Conservation (phyloP, 257 asterid genomes). For the Gardenia jasminoides region DNA sequence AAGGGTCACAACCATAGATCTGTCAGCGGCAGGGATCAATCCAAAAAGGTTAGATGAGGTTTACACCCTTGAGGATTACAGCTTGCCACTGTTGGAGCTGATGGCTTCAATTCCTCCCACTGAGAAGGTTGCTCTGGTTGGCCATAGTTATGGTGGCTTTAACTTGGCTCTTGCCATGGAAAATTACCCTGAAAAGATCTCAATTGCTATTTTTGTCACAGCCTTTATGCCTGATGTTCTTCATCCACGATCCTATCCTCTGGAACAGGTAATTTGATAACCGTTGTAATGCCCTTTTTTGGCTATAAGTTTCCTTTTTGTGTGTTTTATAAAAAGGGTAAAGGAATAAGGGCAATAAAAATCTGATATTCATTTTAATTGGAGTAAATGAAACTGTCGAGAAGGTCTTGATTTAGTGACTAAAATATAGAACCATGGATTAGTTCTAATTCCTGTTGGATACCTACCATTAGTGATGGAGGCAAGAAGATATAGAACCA, state of each 20-base stretch:
- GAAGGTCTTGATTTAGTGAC: too few species aligned
- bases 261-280: slow-evolving; percentile 22
- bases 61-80: slow-evolving; percentile 4
- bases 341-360: too few species aligned
- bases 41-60: not conserved
- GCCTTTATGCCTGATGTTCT: slow-evolving; percentile 17
- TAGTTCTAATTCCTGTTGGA: too few species aligned
- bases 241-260: not conserved
- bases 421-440: too few species aligned
- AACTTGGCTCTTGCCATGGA: slow-evolving; percentile 25
- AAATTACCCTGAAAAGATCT: slow-evolving; percentile 19
- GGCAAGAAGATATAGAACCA: too few species aligned
- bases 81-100: slow-evolving; percentile 6
- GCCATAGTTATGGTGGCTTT: slow-evolving; percentile 21
- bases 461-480: too few species aligned
- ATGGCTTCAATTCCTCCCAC: slow-evolving; percentile 1
- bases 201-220: not conserved
- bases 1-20: slow-evolving; percentile 5
- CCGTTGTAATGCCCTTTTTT: too few species aligned
- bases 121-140: slow-evolving; percentile 20
- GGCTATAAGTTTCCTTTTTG: too few species aligned
- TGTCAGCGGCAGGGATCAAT: slow-evolving; percentile 14
- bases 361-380: too few species aligned
- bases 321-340: too few species aligned
- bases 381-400: too few species aligned